Percentiles rank a stretch among this genome's conserved stretches.
These are phyloP conservation scores for Syncephalastrum racemosum DNA, from an alignment of 371 early-diverging fungal genomes.

Conservation along the genomic window DNA sequence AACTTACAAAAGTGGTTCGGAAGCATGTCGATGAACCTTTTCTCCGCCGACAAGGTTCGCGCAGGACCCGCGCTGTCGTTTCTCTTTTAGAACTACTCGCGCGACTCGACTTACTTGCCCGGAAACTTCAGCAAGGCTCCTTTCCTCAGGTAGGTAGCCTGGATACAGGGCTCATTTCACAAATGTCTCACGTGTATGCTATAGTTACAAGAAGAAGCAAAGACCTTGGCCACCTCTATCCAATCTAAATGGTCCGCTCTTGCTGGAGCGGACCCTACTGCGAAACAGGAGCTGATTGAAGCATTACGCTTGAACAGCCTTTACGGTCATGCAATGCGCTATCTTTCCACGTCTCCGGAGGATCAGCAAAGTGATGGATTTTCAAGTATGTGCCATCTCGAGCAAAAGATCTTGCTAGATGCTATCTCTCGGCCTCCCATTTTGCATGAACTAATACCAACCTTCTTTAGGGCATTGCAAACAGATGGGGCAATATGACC, in stretches of 20 bases:
- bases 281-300: no score
- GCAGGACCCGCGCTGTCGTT: slow-evolving; percentile 13
- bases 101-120: slow-evolving; percentile 6
- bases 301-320: no score
- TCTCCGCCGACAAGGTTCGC: slow-evolving; percentile 16
- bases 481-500: slow-evolving; percentile 31
- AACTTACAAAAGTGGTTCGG: slow-evolving; percentile 6
- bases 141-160: no score
- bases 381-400: not conserved
- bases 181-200: not conserved
- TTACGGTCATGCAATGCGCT: no score
- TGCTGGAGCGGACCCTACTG: no score
- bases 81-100: slow-evolving; percentile 17
- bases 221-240: not conserved
- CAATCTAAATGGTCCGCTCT: not conserved
- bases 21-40: slow-evolving; percentile 21
- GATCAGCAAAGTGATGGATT: not conserved
- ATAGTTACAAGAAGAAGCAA: not conserved
- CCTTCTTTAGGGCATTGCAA: slow-evolving; percentile 19
- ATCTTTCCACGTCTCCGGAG: not conserved
- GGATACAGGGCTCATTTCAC: not conserved
- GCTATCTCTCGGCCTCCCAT: not conserved
- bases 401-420: not conserved
- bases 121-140: not conserved
- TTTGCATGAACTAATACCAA: not conserved